Evolutionary conservation across 73 alveolate genomes (phyloP).

Genomic region (Tetrahymena borealis): DNA sequence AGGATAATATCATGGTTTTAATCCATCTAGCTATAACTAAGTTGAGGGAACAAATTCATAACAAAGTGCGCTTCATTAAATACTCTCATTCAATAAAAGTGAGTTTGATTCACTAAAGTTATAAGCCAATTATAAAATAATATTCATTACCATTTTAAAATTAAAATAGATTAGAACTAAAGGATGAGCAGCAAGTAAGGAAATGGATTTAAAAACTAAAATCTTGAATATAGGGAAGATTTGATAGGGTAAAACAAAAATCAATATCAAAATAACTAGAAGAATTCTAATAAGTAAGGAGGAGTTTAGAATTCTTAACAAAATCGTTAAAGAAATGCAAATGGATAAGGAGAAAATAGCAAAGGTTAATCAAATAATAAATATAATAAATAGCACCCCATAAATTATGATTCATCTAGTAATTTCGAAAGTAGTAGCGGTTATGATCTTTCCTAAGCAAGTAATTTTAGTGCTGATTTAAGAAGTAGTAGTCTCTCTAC

Average conservation of each 20-base stretch:
- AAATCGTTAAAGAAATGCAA: not conserved
- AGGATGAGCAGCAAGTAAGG: not conserved
- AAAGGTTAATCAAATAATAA: not conserved
- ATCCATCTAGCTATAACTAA: not conserved
- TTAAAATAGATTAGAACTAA: not conserved
- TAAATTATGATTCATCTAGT: not conserved
- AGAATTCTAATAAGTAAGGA: not conserved
- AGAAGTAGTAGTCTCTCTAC: not conserved
- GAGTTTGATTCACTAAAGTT: not conserved
- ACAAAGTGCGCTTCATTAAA: not conserved
- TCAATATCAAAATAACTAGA: not conserved
- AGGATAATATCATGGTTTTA: not conserved
- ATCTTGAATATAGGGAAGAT: not conserved
- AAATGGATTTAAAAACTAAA: not conserved
- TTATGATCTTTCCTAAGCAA: not conserved
- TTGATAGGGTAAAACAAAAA: not conserved
- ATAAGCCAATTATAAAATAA: not conserved
- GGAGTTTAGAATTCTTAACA: not conserved
- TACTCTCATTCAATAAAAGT: conserved; percentile 1
- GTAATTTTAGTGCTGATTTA: not conserved
- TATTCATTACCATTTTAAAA: not conserved
- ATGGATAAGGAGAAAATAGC: not conserved
- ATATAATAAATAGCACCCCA: not conserved
- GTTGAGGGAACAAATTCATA: not conserved
- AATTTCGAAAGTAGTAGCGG: not conserved